phyloP scores from a whole-genome alignment of 164 flowering plant genomes.

The Stephania yunnanensis region DNA sequence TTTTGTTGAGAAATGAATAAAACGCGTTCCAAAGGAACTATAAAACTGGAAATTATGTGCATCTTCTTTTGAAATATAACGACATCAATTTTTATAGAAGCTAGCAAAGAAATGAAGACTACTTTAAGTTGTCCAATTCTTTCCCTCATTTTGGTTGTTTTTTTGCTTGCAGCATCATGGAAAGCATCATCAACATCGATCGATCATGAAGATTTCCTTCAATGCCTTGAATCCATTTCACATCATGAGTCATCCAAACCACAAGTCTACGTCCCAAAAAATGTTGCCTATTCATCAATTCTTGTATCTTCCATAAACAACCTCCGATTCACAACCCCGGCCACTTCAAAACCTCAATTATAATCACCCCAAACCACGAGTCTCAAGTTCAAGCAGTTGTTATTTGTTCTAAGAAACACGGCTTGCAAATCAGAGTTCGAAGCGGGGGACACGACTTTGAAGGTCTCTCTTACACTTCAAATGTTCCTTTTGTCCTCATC shows the following conservation, averaged over 20 bases:
- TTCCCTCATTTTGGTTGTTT: not conserved
- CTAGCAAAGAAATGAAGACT: not conserved
- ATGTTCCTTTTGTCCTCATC: not conserved
- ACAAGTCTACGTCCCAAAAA: not conserved
- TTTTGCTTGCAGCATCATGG: not conserved
- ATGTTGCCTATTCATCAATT: not conserved
- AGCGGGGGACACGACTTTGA: conserved; percentile 12
- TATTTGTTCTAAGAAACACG: not conserved
- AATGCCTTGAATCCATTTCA: not conserved
- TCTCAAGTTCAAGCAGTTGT: conserved; percentile 3
- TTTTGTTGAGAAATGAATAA: no score
- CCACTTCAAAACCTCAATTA: conserved; percentile 6
- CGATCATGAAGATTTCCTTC: not conserved
- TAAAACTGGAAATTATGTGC: not conserved
- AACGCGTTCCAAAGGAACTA: not conserved
- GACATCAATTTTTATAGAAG: not conserved
- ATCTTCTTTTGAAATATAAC: not conserved
- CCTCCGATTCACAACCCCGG: not conserved
- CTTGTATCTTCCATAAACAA: not conserved
- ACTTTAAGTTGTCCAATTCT: no score
- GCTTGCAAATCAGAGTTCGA: conserved; percentile 9
- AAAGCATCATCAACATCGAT: not conserved
- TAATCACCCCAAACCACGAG: conserved; percentile 5
- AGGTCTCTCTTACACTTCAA: conserved; percentile 6
- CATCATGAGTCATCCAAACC: not conserved